These are phyloP conservation scores for Helichrysum umbraculigerum DNA, from an alignment of 129 eudicot species.

Conservation along the genomic window DNA sequence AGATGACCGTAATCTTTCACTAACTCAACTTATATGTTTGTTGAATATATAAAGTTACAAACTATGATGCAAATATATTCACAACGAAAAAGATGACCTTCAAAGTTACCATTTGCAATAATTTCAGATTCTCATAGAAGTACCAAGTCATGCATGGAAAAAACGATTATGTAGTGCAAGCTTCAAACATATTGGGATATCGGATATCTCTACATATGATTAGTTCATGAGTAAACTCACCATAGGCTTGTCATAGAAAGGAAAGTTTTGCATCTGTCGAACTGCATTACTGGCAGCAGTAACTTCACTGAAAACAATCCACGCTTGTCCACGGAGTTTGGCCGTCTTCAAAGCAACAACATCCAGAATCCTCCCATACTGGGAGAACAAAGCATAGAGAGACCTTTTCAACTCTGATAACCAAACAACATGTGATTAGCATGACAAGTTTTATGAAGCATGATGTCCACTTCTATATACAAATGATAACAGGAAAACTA, in stretches of 20 bases:
- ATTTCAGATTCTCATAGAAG: neutral
- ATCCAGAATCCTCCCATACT: constrained; percentile 94
- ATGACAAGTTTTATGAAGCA: neutral
- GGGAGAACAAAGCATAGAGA: constrained; percentile 92
- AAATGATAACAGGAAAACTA: neutral
- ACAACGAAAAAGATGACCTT: neutral
- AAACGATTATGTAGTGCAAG: neutral
- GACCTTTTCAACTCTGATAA: constrained; percentile 96
- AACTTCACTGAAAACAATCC: constrained; percentile 98
- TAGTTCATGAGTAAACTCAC: constrained; percentile 42
- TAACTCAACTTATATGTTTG: neutral
- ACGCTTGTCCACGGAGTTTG: constrained; percentile 93
- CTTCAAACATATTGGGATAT: constrained; percentile 7
- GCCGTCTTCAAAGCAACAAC: constrained; percentile 89
- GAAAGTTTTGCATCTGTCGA: constrained; percentile 95
- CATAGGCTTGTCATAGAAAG: constrained; percentile 94
- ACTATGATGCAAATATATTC: neutral
- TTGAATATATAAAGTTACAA: no score
- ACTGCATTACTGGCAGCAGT: constrained; percentile 98
- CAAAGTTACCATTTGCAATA: neutral
- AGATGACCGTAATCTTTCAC: neutral
- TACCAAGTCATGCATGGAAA: neutral
- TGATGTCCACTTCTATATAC: constrained; percentile 1
- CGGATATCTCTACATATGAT: neutral
- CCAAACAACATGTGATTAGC: constrained; percentile 18